Conservation (phyloP, 2,329 filamentous ascomycete genomes). For the Coniochaeta prunicola region DNA sequence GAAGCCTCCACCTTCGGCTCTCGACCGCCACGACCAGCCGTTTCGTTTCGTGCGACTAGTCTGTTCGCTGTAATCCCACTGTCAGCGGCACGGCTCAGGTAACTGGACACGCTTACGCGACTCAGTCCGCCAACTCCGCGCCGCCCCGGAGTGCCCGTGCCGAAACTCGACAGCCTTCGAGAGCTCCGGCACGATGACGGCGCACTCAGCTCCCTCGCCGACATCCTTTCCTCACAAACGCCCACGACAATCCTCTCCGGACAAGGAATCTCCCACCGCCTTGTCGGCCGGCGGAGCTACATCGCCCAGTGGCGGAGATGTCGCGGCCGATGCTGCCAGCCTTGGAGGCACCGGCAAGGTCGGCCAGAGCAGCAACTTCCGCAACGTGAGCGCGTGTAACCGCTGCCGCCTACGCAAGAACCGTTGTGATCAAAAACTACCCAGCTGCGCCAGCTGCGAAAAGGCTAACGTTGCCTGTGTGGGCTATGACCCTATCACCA, state of each 20-base stretch:
- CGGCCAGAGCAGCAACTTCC: slow-evolving; percentile 60
- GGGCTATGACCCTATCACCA: slow-evolving; percentile 93
- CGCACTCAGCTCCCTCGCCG: slow-evolving; percentile 41
- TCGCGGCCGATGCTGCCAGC: slow-evolving; percentile 17
- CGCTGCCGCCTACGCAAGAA: slow-evolving; percentile 89
- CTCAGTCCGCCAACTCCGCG: background rate
- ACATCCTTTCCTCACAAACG: slow-evolving; percentile 49
- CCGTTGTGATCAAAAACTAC: slow-evolving; percentile 86
- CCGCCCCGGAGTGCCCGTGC: background rate
- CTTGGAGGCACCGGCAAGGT: slow-evolving; percentile 26
- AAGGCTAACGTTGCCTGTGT: slow-evolving; percentile 90
- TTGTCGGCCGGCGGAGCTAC: slow-evolving; percentile 16
- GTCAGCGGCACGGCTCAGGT: background rate
- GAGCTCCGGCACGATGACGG: slow-evolving; percentile 28
- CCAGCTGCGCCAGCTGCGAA: slow-evolving; percentile 84
- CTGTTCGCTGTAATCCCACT: background rate
- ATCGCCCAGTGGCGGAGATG: slow-evolving; percentile 24
- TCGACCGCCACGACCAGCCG: background rate
- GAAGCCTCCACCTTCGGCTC: background rate
- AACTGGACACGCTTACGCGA: background rate
- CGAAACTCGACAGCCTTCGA: background rate
- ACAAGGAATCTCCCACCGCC: slow-evolving; percentile 33
- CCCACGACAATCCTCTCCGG: slow-evolving; percentile 45
- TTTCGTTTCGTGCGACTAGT: background rate
- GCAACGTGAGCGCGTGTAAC: slow-evolving; percentile 92